These are phyloP conservation scores for Russula lepida DNA, from an alignment of 768 basidiomycete species.

Conservation along the genomic window DNA sequence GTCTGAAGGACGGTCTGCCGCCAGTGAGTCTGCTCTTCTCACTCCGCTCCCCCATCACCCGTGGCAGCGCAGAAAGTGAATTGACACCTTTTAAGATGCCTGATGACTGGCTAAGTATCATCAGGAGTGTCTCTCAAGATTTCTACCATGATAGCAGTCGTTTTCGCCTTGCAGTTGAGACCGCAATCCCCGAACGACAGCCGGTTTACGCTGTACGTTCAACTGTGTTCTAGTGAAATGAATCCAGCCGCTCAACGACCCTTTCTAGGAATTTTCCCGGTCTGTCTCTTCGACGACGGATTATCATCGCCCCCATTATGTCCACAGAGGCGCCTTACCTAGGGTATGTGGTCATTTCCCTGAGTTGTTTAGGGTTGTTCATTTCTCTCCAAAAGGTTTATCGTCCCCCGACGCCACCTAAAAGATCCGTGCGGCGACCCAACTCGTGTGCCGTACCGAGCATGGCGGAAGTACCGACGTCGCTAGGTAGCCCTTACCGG, in stretches of 20 bases:
- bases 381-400: conserved; percentile 21
- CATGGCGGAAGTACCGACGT: background rate
- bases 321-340: background rate
- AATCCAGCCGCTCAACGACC: background rate
- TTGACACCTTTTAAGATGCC: conserved; percentile 5
- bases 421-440: conserved; percentile 17
- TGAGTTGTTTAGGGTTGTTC: background rate
- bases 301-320: background rate
- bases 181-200: background rate
- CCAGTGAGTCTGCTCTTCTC: conserved; percentile 3
- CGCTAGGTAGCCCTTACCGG: conserved; percentile 8
- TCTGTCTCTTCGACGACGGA: conserved; percentile 1
- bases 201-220: conserved; percentile 1
- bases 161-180: background rate
- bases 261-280: conserved; percentile 1
- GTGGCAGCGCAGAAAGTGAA: background rate
- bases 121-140: conserved; percentile 2
- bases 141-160: background rate
- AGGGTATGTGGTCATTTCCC: conserved; percentile 6
- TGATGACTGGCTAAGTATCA: conserved; percentile 13
- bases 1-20: background rate
- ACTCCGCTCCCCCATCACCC: background rate
- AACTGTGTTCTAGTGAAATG: background rate
- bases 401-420: conserved; percentile 30
- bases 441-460: conserved; percentile 9